Conservation (phyloP, 73 alveolate species). For the Stentor coeruleus region DNA sequence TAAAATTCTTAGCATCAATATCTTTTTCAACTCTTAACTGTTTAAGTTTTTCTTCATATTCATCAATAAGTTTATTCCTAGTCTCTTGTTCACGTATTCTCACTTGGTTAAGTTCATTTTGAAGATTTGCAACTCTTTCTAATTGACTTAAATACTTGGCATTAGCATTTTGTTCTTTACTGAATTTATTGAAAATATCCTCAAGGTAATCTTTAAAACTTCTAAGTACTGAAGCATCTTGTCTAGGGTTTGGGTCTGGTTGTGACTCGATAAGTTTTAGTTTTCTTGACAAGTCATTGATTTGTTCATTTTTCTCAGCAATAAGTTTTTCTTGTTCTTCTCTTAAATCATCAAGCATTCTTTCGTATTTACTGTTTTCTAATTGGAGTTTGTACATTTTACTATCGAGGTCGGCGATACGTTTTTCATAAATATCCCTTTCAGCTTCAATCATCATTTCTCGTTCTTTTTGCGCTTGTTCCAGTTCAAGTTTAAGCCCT, state of each 20-base stretch:
- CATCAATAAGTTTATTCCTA: not conserved
- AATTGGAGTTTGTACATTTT: not conserved
- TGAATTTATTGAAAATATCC: not conserved
- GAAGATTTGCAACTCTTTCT: not conserved
- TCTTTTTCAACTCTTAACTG: not conserved
- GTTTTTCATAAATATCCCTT: not conserved
- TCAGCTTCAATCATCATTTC: constrained; percentile 16
- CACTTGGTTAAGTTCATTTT: constrained; percentile 8
- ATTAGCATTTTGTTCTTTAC: not conserved
- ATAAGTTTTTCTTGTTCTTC: not conserved
- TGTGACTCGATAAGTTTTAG: not conserved
- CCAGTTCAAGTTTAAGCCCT: constrained; percentile 3
- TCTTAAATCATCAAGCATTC: not conserved
- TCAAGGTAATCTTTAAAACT: not conserved
- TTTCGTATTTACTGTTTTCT: not conserved
- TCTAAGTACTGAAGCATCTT: not conserved
- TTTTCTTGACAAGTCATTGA: not conserved
- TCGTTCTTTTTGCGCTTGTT: not conserved
- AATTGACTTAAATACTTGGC: not conserved
- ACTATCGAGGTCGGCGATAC: not conserved
- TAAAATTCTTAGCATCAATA: not conserved
- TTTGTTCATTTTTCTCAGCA: not conserved
- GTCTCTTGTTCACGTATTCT: not conserved
- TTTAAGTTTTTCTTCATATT: not conserved
- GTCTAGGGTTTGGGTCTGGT: constrained; percentile 4